Evolutionary conservation across 1,284 basidiomycete genomes (phyloP).

Genomic region (Takashimella tepidaria): DNA sequence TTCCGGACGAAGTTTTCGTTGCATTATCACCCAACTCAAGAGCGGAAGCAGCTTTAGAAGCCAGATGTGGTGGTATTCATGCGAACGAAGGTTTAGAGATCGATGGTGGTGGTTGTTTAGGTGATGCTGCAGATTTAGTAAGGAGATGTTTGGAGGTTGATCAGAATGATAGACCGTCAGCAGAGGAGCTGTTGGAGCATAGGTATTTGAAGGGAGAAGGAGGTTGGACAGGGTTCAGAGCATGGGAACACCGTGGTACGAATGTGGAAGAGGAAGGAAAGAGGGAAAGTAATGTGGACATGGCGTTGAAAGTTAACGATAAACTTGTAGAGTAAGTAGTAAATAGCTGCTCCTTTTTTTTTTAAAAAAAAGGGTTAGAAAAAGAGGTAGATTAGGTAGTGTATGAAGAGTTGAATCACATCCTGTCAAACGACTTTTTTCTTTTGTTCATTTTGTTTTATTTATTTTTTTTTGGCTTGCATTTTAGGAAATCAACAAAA

Average conservation of each 20-base stretch:
- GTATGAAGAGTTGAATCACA: no score
- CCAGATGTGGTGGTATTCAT: conserved; percentile 31
- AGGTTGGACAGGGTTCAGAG: conserved; percentile 41
- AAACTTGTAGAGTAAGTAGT: not conserved
- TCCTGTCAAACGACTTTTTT: no score
- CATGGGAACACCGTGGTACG: conserved; percentile 27
- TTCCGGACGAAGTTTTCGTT: conserved; percentile 42
- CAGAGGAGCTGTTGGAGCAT: conserved; percentile 40
- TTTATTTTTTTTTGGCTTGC: no score
- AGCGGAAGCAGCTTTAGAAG: conserved; percentile 32
- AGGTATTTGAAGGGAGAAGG: conserved; percentile 35
- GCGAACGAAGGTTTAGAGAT: conserved; percentile 35
- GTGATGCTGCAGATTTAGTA: conserved; percentile 45
- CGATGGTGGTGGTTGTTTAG: conserved; percentile 43
- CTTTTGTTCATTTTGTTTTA: no score
- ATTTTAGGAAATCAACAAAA: no score
- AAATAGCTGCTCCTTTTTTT: no score
- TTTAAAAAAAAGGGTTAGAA: no score
- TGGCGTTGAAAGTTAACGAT: not conserved
- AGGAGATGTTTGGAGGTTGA: conserved; percentile 42
- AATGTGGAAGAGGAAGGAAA: not conserved
- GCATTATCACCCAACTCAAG: conserved; percentile 26
- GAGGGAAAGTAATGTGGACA: not conserved
- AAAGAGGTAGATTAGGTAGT: no score
- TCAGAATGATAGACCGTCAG: conserved; percentile 36